Evolutionary conservation across 2,329 filamentous ascomycete genomes (phyloP).

Genomic region (Emergomyces pasteurianus): DNA sequence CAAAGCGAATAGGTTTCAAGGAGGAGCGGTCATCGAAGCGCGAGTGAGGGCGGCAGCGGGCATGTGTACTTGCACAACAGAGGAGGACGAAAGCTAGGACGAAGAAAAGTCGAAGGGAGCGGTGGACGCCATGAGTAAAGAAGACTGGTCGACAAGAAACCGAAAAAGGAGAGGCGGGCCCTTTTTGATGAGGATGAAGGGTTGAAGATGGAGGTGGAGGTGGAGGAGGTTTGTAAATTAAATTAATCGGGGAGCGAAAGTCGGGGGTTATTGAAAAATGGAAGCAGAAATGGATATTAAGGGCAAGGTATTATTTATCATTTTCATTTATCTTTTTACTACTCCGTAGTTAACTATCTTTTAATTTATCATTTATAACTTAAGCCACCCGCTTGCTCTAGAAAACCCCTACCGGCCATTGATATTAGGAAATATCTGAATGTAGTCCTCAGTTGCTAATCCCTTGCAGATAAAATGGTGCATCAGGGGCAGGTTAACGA

Average conservation of each 20-base stretch:
- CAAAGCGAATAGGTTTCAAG: conserved; percentile 3
- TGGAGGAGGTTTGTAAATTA: neutral
- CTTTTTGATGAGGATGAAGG: neutral
- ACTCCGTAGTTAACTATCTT: too few relatives aligned
- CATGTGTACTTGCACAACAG: neutral
- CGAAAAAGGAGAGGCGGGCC: neutral
- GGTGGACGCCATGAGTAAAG: neutral
- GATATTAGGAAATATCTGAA: too few relatives aligned
- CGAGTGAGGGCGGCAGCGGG: neutral
- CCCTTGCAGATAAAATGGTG: too few relatives aligned
- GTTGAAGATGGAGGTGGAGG: neutral
- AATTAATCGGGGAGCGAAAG: too few relatives aligned
- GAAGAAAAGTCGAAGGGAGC: neutral
- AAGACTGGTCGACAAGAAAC: neutral
- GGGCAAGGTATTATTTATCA: too few relatives aligned
- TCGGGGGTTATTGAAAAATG: neutral
- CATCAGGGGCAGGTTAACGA: too few relatives aligned
- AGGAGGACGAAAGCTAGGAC: neutral
- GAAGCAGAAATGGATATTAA: too few relatives aligned
- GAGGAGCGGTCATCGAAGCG: conserved; percentile 1
- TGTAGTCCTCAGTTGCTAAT: too few relatives aligned
- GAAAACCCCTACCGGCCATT: too few relatives aligned
- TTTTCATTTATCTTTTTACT: too few relatives aligned
- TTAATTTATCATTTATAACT: too few relatives aligned
- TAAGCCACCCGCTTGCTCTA: too few relatives aligned